Evolutionary conservation across 805 yeast genomes (phyloP).

Genomic region (Schwanniomyces occidentalis): DNA sequence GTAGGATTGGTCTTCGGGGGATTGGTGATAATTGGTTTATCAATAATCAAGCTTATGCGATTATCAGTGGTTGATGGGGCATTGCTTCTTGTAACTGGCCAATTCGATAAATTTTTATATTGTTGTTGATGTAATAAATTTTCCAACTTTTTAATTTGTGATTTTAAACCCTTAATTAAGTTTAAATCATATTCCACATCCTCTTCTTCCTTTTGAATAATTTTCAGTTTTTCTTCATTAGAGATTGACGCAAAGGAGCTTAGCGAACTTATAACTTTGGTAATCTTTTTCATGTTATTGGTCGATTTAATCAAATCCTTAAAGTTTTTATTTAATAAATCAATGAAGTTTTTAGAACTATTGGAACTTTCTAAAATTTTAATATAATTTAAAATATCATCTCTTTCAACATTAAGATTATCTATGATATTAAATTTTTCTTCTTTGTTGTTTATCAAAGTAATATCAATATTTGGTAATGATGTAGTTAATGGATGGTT

Average conservation of each 20-base stretch:
- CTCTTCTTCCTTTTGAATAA: conserved; percentile 15
- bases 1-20: conserved; percentile 24
- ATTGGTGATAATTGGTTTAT: conserved; percentile 6
- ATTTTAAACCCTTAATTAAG: conserved; percentile 61
- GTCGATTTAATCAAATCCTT: conserved; percentile 45
- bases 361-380: conserved; percentile 22
- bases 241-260: conserved; percentile 26
- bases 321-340: conserved; percentile 43
- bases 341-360: conserved; percentile 29
- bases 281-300: conserved; percentile 34
- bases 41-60: conserved; percentile 18
- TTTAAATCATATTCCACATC: conserved; percentile 36
- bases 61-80: conserved; percentile 8
- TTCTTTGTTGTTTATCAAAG: conserved; percentile 24
- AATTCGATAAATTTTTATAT: conserved; percentile 51
- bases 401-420: conserved; percentile 33
- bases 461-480: conserved; percentile 37
- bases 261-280: conserved; percentile 32
- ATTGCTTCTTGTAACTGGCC: conserved; percentile 34
- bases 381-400: conserved; percentile 32
- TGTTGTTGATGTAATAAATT: conserved; percentile 74
- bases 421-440: conserved; percentile 35
- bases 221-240: conserved; percentile 9
- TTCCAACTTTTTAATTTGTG: conserved; percentile 75
- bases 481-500: conserved; percentile 10